Evolutionary conservation across 1,139 yeast genomes (phyloP).

Genomic region (Candida sanyaensis): DNA sequence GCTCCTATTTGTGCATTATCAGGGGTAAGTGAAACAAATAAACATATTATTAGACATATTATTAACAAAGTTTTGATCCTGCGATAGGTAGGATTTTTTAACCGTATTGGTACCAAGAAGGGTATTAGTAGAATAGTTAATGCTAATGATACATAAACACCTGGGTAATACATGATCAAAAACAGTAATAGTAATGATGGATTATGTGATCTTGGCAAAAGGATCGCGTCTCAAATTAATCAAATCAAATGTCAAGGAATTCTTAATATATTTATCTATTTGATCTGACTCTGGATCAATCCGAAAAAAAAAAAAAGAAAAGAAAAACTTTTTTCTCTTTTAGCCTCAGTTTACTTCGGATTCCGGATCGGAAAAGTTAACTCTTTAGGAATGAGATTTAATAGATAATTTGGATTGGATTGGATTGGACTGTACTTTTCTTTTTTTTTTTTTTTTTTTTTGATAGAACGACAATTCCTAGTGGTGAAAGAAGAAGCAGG

Average conservation of each 20-base stretch:
- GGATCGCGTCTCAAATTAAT: not conserved
- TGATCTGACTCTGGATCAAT: not conserved
- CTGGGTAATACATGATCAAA: constrained; percentile 21
- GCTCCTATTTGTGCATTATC: constrained; percentile 34
- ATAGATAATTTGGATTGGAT: not conserved
- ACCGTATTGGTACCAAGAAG: constrained; percentile 19
- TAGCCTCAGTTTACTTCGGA: not conserved
- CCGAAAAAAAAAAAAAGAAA: not conserved
- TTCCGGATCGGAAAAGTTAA: constrained; percentile 1
- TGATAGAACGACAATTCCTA: too few relatives aligned
- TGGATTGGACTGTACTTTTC: not conserved
- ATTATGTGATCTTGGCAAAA: not conserved
- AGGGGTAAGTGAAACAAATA: constrained; percentile 31
- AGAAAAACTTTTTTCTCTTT: not conserved
- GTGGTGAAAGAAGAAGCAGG: too few relatives aligned
- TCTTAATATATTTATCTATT: not conserved
- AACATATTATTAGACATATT: constrained; percentile 21
- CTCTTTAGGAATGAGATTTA: not conserved
- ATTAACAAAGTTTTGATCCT: constrained; percentile 16
- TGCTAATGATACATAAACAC: constrained; percentile 20
- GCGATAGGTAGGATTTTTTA: constrained; percentile 15
- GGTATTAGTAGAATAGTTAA: constrained; percentile 21
- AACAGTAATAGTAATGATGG: not conserved
- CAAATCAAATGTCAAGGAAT: not conserved
- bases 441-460: not conserved